Percentiles rank a stretch among this genome's conserved stretches.
Evolutionary conservation across 768 basidiomycete genomes (phyloP).

Genomic region (Tricholoma flavovirens): DNA sequence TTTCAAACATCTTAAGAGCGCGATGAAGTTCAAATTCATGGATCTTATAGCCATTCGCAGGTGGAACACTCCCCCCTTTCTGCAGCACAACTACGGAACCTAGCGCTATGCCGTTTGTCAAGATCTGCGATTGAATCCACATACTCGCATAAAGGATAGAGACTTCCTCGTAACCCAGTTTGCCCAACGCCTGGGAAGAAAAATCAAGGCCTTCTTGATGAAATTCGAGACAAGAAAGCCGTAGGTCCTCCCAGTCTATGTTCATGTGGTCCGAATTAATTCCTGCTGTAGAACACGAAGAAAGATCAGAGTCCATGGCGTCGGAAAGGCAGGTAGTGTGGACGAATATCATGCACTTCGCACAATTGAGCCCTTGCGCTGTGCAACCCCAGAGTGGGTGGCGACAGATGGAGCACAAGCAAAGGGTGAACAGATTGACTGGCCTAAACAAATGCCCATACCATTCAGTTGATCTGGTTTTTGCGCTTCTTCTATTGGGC

Average conservation of each 20-base stretch:
- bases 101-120: slow-evolving; percentile 59
- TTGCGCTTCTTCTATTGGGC: slow-evolving; percentile 22
- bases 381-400: slow-evolving; percentile 70
- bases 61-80: slow-evolving; percentile 21
- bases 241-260: slow-evolving; percentile 47
- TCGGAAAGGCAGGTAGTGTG: slow-evolving; percentile 46
- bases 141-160: slow-evolving; percentile 54
- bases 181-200: slow-evolving; percentile 39
- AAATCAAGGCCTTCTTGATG: slow-evolving; percentile 42
- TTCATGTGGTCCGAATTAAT: slow-evolving; percentile 43
- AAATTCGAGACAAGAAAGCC: slow-evolving; percentile 49
- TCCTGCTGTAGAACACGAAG: slow-evolving; percentile 33
- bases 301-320: slow-evolving; percentile 19
- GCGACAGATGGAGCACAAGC: slow-evolving; percentile 62
- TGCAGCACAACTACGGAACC: slow-evolving; percentile 57
- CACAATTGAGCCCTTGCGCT: slow-evolving; percentile 61
- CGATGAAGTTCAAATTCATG: slow-evolving; percentile 60
- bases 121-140: slow-evolving; percentile 62
- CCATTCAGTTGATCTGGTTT: slow-evolving; percentile 14
- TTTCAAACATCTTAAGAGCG: slow-evolving; percentile 44
- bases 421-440: slow-evolving; percentile 68
- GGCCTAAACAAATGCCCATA: slow-evolving; percentile 47
- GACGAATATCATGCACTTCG: slow-evolving; percentile 52
- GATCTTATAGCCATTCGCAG: slow-evolving; percentile 27
- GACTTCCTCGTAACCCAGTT: slow-evolving; percentile 63